phyloP scores from a whole-genome alignment of 75 land plant species.

The Pinus albicaulis region DNA sequence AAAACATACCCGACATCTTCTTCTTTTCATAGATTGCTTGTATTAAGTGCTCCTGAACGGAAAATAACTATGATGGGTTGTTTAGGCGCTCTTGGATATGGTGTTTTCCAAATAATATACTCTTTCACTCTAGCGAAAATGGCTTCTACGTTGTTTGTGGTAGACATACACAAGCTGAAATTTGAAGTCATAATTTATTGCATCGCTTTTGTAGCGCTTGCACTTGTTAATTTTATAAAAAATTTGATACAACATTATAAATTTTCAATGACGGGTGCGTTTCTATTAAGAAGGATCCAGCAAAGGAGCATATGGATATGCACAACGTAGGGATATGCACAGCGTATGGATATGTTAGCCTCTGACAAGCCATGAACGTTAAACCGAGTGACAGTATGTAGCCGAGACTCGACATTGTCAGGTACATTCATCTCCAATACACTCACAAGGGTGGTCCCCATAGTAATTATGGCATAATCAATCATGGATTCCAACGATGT shows the following conservation, averaged over 20 bases:
- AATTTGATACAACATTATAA: conserved; percentile 31
- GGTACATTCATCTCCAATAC: too few relatives aligned
- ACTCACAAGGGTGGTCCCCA: too few relatives aligned
- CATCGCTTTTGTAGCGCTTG: conserved; percentile 14
- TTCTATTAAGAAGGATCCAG: conserved; percentile 21
- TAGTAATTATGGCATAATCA: too few relatives aligned
- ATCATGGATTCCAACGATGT: too few relatives aligned
- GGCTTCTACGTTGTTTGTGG: conserved; percentile 9
- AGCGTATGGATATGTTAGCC: too few relatives aligned
- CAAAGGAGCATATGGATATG: too few relatives aligned
- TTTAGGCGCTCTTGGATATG: conserved; percentile 24
- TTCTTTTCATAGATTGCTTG: background rate
- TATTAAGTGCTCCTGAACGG: conserved; percentile 34
- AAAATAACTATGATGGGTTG: conserved; percentile 22
- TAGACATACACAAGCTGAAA: conserved; percentile 7
- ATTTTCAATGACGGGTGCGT: conserved; percentile 26
- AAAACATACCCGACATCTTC: background rate
- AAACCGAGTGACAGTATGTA: too few relatives aligned
- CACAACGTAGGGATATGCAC: too few relatives aligned
- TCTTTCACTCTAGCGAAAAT: conserved; percentile 21
- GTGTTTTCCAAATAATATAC: conserved; percentile 19
- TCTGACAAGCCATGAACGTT: too few relatives aligned
- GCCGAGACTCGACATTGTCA: too few relatives aligned
- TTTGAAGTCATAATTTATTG: conserved; percentile 5
- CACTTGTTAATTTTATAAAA: conserved; percentile 11